phyloP scores from a whole-genome alignment of 768 basidiomycete genomes.

The Mycena chlorophos region DNA sequence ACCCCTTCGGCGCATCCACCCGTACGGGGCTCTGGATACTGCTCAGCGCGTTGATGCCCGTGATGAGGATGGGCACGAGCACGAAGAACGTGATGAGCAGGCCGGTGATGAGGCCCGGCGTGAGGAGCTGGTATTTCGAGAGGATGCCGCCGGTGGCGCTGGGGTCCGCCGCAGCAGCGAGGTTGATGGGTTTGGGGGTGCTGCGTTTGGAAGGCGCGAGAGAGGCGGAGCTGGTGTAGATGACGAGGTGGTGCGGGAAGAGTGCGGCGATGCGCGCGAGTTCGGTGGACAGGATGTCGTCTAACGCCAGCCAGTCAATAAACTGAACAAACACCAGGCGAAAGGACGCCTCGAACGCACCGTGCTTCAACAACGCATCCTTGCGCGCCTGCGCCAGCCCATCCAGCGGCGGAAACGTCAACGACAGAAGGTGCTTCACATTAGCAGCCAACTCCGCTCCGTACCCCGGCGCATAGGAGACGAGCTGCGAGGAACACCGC shows the following conservation, averaged over 20 bases:
- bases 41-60: conserved; percentile 66
- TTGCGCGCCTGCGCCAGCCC: conserved; percentile 47
- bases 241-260: conserved; percentile 63
- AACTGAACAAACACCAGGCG: neutral
- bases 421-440: conserved; percentile 55
- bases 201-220: conserved; percentile 43
- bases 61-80: conserved; percentile 61
- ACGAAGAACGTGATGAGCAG: conserved; percentile 68
- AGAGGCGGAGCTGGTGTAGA: conserved; percentile 58
- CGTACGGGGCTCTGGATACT: conserved; percentile 73
- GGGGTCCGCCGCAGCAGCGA: conserved; percentile 35
- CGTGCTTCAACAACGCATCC: conserved; percentile 50
- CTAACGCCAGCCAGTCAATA: no score
- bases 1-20: conserved; percentile 64
- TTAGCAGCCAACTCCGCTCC: conserved; percentile 36
- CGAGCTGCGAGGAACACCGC: conserved; percentile 53
- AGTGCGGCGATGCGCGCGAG: conserved; percentile 48
- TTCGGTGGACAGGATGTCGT: conserved; percentile 45
- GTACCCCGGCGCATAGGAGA: conserved; percentile 44
- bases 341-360: conserved; percentile 38
- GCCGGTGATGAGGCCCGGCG: conserved; percentile 67
- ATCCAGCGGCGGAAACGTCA: conserved; percentile 55
- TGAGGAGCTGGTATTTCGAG: conserved; percentile 73
- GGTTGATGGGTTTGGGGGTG: conserved; percentile 15
- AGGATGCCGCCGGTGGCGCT: conserved; percentile 60